Evolutionary conservation across 2,329 filamentous ascomycete genomes (phyloP).

Genomic region (Aspergillus ruber): DNA sequence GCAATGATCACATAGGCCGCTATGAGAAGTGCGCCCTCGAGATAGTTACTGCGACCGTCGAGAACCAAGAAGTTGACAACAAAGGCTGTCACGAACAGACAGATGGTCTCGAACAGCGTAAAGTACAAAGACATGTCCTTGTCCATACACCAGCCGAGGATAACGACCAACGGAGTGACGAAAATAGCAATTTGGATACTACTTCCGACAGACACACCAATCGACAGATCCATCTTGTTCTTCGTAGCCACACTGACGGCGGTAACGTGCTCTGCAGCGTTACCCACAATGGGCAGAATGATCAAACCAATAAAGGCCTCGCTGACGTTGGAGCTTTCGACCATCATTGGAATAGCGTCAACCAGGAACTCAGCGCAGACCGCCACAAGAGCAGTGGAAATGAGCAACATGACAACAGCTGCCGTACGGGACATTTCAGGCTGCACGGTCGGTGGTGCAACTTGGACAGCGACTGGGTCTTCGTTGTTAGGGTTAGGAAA

Average conservation of each 20-base stretch:
- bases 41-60: slow-evolving; percentile 76
- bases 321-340: slow-evolving; percentile 53
- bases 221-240: slow-evolving; percentile 80
- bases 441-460: slow-evolving; percentile 11
- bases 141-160: slow-evolving; percentile 72
- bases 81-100: slow-evolving; percentile 75
- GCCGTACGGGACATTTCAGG: slow-evolving; percentile 50
- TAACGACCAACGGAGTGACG: slow-evolving; percentile 67
- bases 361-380: slow-evolving; percentile 67
- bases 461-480: slow-evolving; percentile 8
- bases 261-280: slow-evolving; percentile 75
- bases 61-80: slow-evolving; percentile 81
- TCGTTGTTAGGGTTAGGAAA: slow-evolving; percentile 13
- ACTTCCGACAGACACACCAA: slow-evolving; percentile 71
- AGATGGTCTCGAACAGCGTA: slow-evolving; percentile 58
- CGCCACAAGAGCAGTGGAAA: slow-evolving; percentile 54
- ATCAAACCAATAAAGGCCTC: slow-evolving; percentile 75
- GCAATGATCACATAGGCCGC: slow-evolving; percentile 77
- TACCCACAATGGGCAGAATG: slow-evolving; percentile 74
- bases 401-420: slow-evolving; percentile 49
- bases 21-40: slow-evolving; percentile 70
- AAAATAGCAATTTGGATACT: slow-evolving; percentile 74
- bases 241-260: slow-evolving; percentile 73
- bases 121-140: slow-evolving; percentile 63
- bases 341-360: slow-evolving; percentile 63